Evolutionary conservation across 441 rosid species (phyloP), one percentile per base, ranked within the genome.

Genomic region (Melastoma candidum): DNA sequence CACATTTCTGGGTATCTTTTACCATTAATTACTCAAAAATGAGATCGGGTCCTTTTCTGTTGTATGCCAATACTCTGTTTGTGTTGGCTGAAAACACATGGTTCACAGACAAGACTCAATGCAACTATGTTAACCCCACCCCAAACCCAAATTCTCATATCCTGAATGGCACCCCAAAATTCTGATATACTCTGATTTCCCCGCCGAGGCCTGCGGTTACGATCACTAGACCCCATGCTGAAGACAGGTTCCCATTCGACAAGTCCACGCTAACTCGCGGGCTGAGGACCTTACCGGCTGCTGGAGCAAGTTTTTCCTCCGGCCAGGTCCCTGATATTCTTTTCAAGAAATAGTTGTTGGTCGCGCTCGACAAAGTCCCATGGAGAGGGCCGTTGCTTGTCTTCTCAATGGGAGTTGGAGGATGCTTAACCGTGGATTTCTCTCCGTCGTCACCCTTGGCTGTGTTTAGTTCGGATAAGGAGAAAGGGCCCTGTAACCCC

Each of bases 241-340:
- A 67, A 17, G 22, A 17, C 56, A 69, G 72, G 63, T 63, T 78
- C 49, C 74, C 82, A 27, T 49, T 68, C 44, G 78, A 60, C 55
- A 78, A 52, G 65, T 93, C 99, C 26, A 79, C 39, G 47, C 90
- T 83, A 22, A 64, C 68, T 7, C 68, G 67, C 48, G 86, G 83
- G 64, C 87, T 93, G 56, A 78, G 55, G 47, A 64, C 76, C 72
- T 71, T 77, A 11, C 81, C 73, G 12, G 84, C 74, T 57, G 64
- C 22, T 17, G 22, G 11, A 24, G 58, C 49, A 46, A 87, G 89
- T 52, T 80, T 93, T 56, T 93, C 99, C 70, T 89, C 99, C 0
- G 95, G 97, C 99, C 97, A 87, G 7, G 96, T 87, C 10, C 95
- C 83, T 6, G 94, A 82, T 52, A 84, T 84, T 66, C 97, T 83